Base-by-base conservation (phyloP, 179 eudicot genomes). In the Beta lomatogona region DNA sequence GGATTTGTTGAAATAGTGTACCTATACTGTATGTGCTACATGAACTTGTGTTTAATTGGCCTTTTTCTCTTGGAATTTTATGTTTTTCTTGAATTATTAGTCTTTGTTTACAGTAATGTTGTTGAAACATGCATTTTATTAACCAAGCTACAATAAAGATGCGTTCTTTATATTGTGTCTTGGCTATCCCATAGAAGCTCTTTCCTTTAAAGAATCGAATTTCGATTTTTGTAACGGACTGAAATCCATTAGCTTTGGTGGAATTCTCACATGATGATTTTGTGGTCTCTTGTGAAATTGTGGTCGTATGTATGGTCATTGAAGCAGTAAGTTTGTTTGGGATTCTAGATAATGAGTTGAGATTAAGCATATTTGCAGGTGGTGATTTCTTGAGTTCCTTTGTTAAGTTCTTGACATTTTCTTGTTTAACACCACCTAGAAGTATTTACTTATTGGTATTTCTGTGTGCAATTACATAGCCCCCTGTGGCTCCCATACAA, bases 401-500 rank as follows among this genome's bases (percentile, higher is more conserved):
- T 77, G 25, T 28, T 15, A 18, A 50, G 52, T 52, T n/a, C 12
- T 21, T 53, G 44, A 9, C 6, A 0, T 52, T 21, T 60, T 81
- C 7, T 68, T 36, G 73, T 44, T 41, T 58, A 25, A 6, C 52
- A 60, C n/a, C n/a, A 6, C 19, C 11, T n/a, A 60, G 48, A 52
- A 55, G 25, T 25, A 18, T 78, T 25, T 41, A 14, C 64, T 22
- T 58, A n/a, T 9, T 50, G 25, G 36, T 77, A 41, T 52, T 11
- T 78, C 16, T 59, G 6, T 52, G 75, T 36, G 41, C 25, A 31
- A 66, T 45, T 50, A 14, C 71, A 28, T 76, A 94, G 98, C 86
- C 88, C 76, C 97, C 98, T 4, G 93, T 91, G 83, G 89, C 89
- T 79, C 95, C 95, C 4, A 82, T 92, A 65, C 92, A 89, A 80